Evolutionary conservation across 352 stramenopile genomes (phyloP).

Genomic region (Pythium folliculosum): DNA sequence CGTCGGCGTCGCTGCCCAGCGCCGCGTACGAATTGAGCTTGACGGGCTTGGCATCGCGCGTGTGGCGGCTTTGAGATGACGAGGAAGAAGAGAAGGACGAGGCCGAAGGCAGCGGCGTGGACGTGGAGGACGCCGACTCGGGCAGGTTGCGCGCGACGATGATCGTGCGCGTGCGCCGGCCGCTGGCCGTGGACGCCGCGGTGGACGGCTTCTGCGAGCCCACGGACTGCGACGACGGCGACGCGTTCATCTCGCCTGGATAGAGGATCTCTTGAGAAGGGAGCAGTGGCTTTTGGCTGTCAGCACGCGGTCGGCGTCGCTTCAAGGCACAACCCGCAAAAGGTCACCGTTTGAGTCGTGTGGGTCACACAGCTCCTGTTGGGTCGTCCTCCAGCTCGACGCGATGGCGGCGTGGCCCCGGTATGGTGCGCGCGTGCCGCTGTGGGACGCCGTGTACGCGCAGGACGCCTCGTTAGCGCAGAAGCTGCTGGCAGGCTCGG

Average conservation of each 20-base stretch:
- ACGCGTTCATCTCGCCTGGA: conserved; percentile 39
- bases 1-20: conserved; percentile 53
- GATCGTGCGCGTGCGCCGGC: conserved; percentile 48
- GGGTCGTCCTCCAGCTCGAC: too few species aligned
- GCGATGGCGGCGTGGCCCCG: conserved; percentile 41
- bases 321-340: conserved; percentile 14
- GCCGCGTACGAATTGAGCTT: conserved; percentile 67
- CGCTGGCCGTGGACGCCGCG: conserved; percentile 39
- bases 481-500: conserved; percentile 37
- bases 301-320: conserved; percentile 15
- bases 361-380: conserved; percentile 23
- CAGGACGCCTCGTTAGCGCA: conserved; percentile 40
- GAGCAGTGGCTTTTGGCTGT: too few species aligned
- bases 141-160: conserved; percentile 49
- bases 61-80: conserved; percentile 1
- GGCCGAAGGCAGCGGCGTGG: background rate
- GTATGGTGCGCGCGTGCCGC: conserved; percentile 41
- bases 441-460: conserved; percentile 68
- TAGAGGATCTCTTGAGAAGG: too few species aligned
- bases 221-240: conserved; percentile 43
- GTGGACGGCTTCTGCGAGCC: conserved; percentile 41
- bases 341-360: conserved; percentile 1
- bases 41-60: conserved; percentile 25
- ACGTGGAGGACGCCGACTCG: conserved; percentile 21
- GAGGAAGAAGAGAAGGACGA: background rate